Percentiles rank a stretch among this genome's conserved stretches.
phyloP scores from a whole-genome alignment of 2,329 filamentous ascomycete species.

The Aspergillus intermedius region DNA sequence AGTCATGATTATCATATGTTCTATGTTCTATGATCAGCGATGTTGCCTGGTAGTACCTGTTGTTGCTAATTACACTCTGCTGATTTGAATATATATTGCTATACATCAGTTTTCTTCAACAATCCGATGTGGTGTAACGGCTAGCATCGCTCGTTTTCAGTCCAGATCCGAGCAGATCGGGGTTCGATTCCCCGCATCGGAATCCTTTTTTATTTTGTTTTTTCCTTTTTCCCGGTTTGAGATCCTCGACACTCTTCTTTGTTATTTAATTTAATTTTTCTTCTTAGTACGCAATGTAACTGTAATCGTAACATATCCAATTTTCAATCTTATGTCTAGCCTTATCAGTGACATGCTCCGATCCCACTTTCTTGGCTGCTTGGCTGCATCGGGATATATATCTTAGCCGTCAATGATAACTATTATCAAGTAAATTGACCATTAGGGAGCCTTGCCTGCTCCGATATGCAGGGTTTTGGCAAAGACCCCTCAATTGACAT shows the following conservation, averaged over 20 bases:
- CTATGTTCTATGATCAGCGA: too few species aligned
- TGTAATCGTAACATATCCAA: neutral
- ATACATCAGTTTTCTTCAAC: neutral
- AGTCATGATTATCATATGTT: too few species aligned
- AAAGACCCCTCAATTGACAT: too few species aligned
- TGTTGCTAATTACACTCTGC: neutral
- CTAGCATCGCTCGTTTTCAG: slow-evolving; percentile 17
- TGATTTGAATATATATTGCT: neutral
- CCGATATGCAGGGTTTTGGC: too few species aligned
- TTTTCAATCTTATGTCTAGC: neutral
- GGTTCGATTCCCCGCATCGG: slow-evolving; percentile 18
- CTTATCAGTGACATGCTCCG: neutral
- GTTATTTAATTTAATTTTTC: too few species aligned
- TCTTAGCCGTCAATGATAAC: too few species aligned
- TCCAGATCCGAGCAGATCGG: neutral
- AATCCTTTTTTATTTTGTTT: slow-evolving; percentile 2
- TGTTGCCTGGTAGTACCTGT: too few species aligned
- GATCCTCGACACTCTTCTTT: too few species aligned
- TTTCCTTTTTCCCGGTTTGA: neutral
- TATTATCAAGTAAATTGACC: too few species aligned
- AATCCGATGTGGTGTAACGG: slow-evolving; percentile 18
- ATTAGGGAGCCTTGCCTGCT: too few species aligned
- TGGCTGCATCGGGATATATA: neutral
- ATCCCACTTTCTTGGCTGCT: neutral
- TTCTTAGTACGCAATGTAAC: too few species aligned